A percentile compares a stretch with the other conserved stretches of the same genome.
These are phyloP conservation scores for Halenospora varia DNA, from an alignment of 495 filamentous ascomycete genomes.

Conservation along the genomic window DNA sequence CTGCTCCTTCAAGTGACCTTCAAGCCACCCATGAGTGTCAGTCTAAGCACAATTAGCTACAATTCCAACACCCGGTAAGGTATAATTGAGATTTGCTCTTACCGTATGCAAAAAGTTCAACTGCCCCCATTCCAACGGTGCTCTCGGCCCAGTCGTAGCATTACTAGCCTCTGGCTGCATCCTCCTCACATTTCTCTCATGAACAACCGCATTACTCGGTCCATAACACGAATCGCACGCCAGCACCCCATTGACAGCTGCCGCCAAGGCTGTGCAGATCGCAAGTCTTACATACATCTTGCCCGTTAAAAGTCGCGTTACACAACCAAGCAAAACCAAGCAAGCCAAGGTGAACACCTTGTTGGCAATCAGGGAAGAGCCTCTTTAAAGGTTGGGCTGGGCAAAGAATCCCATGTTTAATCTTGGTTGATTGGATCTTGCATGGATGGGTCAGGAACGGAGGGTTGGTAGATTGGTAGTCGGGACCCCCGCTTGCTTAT, in stretches of 20 bases:
- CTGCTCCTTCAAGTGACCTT: constrained; percentile 84
- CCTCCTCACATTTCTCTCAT: constrained; percentile 36
- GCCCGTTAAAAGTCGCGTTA: too few relatives aligned
- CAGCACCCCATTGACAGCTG: constrained; percentile 9
- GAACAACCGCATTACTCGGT: constrained; percentile 27
- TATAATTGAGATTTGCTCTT: constrained; percentile 13
- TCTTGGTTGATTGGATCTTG: background rate
- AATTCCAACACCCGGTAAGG: constrained; percentile 2
- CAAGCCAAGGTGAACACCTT: too few relatives aligned
- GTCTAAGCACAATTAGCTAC: constrained; percentile 36
- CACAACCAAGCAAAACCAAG: too few relatives aligned
- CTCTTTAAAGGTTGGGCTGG: background rate
- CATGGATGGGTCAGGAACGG: background rate
- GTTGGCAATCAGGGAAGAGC: too few relatives aligned
- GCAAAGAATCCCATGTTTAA: constrained; percentile 6
- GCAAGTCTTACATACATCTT: too few relatives aligned
- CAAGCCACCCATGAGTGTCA: constrained; percentile 92
- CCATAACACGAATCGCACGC: constrained; percentile 34
- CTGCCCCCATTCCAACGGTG: constrained; percentile 82
- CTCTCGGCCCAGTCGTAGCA: constrained; percentile 69
- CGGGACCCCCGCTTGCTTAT: background rate
- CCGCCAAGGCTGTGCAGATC: too few relatives aligned
- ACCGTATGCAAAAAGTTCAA: constrained; percentile 86
- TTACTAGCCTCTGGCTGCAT: constrained; percentile 46
- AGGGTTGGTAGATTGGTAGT: background rate